Conservation (phyloP, 148 eudicot genomes). For the Spergularia bocconei region DNA sequence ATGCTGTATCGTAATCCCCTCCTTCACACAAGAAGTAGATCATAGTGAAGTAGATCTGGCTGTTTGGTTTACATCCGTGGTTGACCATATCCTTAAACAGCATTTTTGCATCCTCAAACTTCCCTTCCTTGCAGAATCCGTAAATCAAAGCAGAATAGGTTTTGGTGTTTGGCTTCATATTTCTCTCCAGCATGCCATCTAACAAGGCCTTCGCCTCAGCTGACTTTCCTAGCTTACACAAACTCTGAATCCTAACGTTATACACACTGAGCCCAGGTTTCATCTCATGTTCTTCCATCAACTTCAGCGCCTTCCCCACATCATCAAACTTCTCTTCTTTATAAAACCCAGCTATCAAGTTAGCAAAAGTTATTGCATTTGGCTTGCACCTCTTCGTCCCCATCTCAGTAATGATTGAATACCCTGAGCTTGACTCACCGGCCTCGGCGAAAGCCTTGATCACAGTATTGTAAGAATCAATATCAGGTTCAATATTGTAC, state of each 20-base stretch:
- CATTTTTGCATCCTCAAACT: slow-evolving; percentile 66
- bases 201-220: slow-evolving; percentile 75
- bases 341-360: slow-evolving; percentile 74
- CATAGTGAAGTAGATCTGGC: slow-evolving; percentile 65
- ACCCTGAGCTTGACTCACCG: slow-evolving; percentile 56
- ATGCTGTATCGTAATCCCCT: slow-evolving; percentile 68
- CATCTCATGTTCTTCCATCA: slow-evolving; percentile 54
- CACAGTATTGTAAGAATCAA: slow-evolving; percentile 65
- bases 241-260: slow-evolving; percentile 65
- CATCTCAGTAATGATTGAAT: slow-evolving; percentile 71
- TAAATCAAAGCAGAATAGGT: slow-evolving; percentile 58
- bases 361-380: slow-evolving; percentile 47
- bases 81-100: slow-evolving; percentile 51
- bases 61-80: slow-evolving; percentile 42
- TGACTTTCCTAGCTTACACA: slow-evolving; percentile 73
- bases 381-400: slow-evolving; percentile 58
- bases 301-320: slow-evolving; percentile 62
- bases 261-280: slow-evolving; percentile 41
- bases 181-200: slow-evolving; percentile 58
- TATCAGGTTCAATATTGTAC: slow-evolving; percentile 50
- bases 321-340: slow-evolving; percentile 74
- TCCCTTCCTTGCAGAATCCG: slow-evolving; percentile 76
- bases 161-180: slow-evolving; percentile 53
- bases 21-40: slow-evolving; percentile 54
- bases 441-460: slow-evolving; percentile 69